A percentile compares a stretch with the other conserved stretches of the same genome.
Evolutionary conservation across 2,329 filamentous ascomycete genomes (phyloP).

Genomic region (Davidsoniella neocaledoniae): DNA sequence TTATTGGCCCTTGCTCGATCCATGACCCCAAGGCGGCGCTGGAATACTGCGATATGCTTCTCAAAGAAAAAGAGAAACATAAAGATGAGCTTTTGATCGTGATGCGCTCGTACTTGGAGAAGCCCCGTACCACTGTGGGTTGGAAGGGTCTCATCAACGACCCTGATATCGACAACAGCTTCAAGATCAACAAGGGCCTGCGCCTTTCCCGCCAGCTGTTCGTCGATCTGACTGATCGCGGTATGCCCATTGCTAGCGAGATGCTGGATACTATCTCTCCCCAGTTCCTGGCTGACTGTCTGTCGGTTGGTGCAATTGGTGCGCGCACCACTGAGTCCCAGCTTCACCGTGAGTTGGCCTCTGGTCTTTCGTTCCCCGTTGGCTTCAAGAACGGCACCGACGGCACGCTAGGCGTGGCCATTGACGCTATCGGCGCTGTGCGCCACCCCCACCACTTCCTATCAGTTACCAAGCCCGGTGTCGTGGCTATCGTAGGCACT

Average conservation of each 20-base stretch:
- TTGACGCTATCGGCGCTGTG: constrained; percentile 89
- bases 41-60: constrained; percentile 76
- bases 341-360: constrained; percentile 85
- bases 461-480: constrained; percentile 89
- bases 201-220: constrained; percentile 78
- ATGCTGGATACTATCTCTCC: constrained; percentile 98
- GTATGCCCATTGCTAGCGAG: constrained; percentile 92
- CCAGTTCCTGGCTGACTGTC: constrained; percentile 83
- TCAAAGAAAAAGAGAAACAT: constrained; percentile 74
- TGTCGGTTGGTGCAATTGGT: constrained; percentile 83
- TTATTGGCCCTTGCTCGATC: constrained; percentile 92
- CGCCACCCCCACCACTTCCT: constrained; percentile 91
- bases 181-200: constrained; percentile 97
- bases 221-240: constrained; percentile 74
- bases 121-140: constrained; percentile 90
- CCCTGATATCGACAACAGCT: constrained; percentile 93
- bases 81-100: constrained; percentile 80
- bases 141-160: constrained; percentile 99
- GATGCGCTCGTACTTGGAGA: constrained; percentile 97
- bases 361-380: constrained; percentile 87
- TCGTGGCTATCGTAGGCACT: constrained; percentile 88
- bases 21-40: constrained; percentile 84
- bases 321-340: constrained; percentile 95
- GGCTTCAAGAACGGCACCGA: constrained; percentile 99
- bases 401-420: constrained; percentile 71